Base-by-base conservation (phyloP, 768 basidiomycete species). In the Lactarius hatsudake region DNA sequence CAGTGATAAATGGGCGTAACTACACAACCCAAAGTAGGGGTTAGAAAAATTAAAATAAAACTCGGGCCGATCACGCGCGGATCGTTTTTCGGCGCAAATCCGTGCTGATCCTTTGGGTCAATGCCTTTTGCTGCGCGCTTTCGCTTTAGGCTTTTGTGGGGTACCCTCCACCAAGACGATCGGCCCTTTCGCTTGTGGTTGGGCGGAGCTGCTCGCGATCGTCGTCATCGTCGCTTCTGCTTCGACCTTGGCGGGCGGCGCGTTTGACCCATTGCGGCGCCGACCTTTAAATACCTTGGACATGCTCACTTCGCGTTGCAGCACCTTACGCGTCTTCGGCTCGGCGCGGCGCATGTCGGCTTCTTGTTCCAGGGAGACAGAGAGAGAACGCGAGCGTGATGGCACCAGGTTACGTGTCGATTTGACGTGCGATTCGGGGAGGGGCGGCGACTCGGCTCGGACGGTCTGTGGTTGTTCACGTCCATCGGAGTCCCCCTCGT, bases 291-390 rank as follows among this genome's bases (percentile, higher is more conserved):
- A 90, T 28, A 77, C 82, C 38, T 89, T 82, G 20, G 86, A 86
- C 90, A 92, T 93, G 76, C 88, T 91, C 69, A 91, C 81, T 73
- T 92, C 89, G 38, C 88, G 82, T 65, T 81, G 86, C n/a, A 91
- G 76, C 1, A 83, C 77, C 68, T 84, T 85, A 72, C 85, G 84
- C 7, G 77, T 75, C 40, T 65, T 73, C 20, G 68, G 65, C 51
- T 71, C 71, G 3, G 73, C 75, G n/a, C 79, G 77, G 51, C 78
- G 76, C 20, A 75, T 73, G 40, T 77, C 78, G 9, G 82, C 82
- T 70, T 91, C 89, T 68, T 87, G 85, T 10, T 87, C 86, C 6
- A 92, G 81, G 0, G 89, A 86, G n/a, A 89, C 74, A 1, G 90
- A 91, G 23, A 91, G 72, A 7, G 76, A 77, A 17, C 74, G 74